Percentiles rank a stretch among this genome's conserved stretches.
Conservation (phyloP, 768 basidiomycete species). For the Lactifluus pinguis region DNA sequence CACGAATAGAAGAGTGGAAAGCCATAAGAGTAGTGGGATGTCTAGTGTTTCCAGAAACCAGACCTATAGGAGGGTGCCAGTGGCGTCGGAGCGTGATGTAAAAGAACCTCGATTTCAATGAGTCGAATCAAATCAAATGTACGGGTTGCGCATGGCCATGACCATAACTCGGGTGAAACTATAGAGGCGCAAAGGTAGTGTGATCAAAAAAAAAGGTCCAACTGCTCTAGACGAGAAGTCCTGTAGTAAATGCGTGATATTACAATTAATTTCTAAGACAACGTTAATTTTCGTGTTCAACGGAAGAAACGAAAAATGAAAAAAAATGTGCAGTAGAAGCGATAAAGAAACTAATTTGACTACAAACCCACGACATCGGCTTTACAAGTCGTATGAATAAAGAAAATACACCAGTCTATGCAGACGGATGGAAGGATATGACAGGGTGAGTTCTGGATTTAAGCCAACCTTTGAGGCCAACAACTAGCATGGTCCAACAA, state of each 20-base stretch:
- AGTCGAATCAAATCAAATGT: conserved; percentile 48
- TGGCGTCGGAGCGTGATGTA: conserved; percentile 59
- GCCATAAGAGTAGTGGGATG: conserved; percentile 60
- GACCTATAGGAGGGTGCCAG: conserved; percentile 63
- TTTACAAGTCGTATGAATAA: background rate
- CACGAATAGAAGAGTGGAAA: conserved; percentile 65
- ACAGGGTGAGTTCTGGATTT: conserved; percentile 34
- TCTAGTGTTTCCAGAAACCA: conserved; percentile 33
- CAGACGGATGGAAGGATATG: conserved; percentile 30
- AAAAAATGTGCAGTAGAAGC: background rate
- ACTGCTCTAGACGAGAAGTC: no score
- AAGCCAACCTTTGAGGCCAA: conserved; percentile 78
- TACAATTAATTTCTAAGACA: conserved; percentile 1
- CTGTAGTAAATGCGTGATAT: background rate
- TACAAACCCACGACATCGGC: background rate
- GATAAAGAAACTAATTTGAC: background rate
- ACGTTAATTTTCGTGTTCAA: background rate
- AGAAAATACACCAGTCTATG: conserved; percentile 19
- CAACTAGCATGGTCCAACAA: conserved; percentile 69
- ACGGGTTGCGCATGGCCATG: conserved; percentile 38
- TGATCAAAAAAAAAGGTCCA: no score
- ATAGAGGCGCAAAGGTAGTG: no score
- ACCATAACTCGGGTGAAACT: conserved; percentile 27
- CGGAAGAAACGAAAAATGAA: background rate
- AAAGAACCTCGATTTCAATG: conserved; percentile 68